A percentile compares a stretch with the other conserved stretches of the same genome.
Conservation (phyloP, 306 rosid species). For the Styphnolobium japonicum region DNA sequence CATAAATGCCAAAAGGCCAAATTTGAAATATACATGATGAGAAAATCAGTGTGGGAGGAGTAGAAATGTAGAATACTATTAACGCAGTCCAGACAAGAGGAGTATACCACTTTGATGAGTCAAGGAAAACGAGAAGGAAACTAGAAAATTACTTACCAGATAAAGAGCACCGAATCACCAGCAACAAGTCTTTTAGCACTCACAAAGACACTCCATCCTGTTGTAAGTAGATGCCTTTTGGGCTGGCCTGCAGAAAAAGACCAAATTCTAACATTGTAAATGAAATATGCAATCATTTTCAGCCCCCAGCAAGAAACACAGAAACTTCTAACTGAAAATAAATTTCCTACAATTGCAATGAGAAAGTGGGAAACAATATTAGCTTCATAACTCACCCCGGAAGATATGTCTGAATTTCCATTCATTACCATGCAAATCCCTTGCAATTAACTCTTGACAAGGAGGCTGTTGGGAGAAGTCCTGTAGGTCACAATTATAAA, state of each 20-base stretch:
- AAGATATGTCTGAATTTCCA: slow-evolving; percentile 60
- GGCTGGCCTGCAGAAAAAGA: slow-evolving; percentile 81
- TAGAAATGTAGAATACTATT: not conserved
- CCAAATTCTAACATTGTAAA: not conserved
- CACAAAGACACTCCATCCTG: slow-evolving; percentile 99
- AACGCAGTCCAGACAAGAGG: not conserved
- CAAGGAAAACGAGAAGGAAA: not conserved
- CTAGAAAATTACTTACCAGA: slow-evolving; percentile 58
- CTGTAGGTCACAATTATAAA: slow-evolving; percentile 26
- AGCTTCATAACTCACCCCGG: slow-evolving; percentile 44
- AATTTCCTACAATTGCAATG: not conserved
- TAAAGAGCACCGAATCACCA: slow-evolving; percentile 91
- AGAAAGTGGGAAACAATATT: not conserved
- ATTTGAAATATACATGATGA: not conserved
- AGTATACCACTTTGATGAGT: not conserved
- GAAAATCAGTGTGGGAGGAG: not conserved
- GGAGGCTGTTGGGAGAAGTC: slow-evolving; percentile 55
- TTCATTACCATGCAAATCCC: slow-evolving; percentile 51
- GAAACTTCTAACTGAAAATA: not conserved
- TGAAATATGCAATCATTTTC: not conserved
- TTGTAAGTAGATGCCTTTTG: slow-evolving; percentile 94
- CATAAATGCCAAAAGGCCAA: not conserved
- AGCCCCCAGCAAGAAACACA: not conserved
- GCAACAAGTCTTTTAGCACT: slow-evolving; percentile 97
- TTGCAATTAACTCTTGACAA: slow-evolving; percentile 46